phyloP scores from a whole-genome alignment of 495 filamentous ascomycete species.

The Xylaria intraflava region DNA sequence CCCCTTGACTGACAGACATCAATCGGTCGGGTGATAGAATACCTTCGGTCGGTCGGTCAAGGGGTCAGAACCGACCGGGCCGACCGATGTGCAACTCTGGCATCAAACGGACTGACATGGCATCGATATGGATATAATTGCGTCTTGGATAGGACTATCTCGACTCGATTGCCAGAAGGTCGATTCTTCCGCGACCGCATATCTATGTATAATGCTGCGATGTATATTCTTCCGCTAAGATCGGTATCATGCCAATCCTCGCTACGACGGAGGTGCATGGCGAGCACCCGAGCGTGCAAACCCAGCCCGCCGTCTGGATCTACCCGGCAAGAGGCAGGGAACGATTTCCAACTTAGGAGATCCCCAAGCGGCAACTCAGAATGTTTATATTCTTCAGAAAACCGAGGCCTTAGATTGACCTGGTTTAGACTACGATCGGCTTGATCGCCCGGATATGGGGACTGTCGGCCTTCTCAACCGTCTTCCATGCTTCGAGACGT shows the following conservation, averaged over 20 bases:
- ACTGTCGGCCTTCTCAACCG: constrained; percentile 6
- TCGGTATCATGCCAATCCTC: constrained; percentile 12
- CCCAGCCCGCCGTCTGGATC: constrained; percentile 2
- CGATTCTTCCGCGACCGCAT: constrained; percentile 4
- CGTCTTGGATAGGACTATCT: not conserved
- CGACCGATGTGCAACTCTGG: too few relatives aligned
- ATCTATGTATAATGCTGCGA: not conserved
- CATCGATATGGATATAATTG: constrained; percentile 8
- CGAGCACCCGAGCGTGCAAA: not conserved
- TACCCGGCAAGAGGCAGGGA: constrained; percentile 2
- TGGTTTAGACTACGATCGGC: constrained; percentile 6
- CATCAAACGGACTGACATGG: too few relatives aligned
- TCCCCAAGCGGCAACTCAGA: not conserved
- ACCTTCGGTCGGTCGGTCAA: too few relatives aligned
- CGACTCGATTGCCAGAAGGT: constrained; percentile 1
- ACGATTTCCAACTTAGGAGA: not conserved
- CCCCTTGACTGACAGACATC: too few relatives aligned
- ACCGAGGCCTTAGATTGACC: not conserved
- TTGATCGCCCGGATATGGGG: constrained; percentile 1
- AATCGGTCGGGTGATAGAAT: too few relatives aligned
- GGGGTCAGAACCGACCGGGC: too few relatives aligned
- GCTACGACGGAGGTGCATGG: constrained; percentile 10
- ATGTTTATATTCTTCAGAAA: constrained; percentile 5
- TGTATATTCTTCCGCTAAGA: constrained; percentile 4
- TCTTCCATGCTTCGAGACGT: not conserved